These are phyloP conservation scores for Didymella arachidicola DNA, from an alignment of 2,329 filamentous ascomycete genomes.

Conservation along the genomic window DNA sequence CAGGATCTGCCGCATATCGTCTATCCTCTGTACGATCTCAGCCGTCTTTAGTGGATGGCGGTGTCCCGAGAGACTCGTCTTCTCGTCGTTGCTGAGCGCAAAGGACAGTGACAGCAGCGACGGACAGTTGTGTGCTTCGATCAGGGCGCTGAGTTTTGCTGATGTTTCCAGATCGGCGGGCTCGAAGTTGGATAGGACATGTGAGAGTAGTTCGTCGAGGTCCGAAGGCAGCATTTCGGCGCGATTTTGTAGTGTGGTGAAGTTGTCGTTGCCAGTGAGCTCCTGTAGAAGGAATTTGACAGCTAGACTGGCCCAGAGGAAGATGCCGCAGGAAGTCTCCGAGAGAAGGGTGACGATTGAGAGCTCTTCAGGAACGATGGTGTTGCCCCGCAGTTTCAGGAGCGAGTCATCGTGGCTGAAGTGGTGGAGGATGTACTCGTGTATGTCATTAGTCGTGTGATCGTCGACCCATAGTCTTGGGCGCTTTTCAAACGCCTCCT, in stretches of 20 bases:
- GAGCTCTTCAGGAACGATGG: slow-evolving; percentile 32
- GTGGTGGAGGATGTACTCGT: slow-evolving; percentile 25
- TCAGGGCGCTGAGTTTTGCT: slow-evolving; percentile 33
- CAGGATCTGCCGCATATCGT: slow-evolving; percentile 30
- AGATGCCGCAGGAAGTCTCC: slow-evolving; percentile 38
- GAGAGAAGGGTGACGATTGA: slow-evolving; percentile 32
- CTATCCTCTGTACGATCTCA: slow-evolving; percentile 28
- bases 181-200: slow-evolving; percentile 36
- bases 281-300: slow-evolving; percentile 34
- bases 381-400: slow-evolving; percentile 31
- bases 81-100: slow-evolving; percentile 32
- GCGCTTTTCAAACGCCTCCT: slow-evolving; percentile 34
- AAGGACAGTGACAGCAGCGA: slow-evolving; percentile 36
- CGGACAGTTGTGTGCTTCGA: slow-evolving; percentile 35
- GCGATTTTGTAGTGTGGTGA: slow-evolving; percentile 32
- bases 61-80: slow-evolving; percentile 29
- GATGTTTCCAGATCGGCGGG: slow-evolving; percentile 29
- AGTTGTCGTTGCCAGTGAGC: slow-evolving; percentile 31
- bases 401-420: slow-evolving; percentile 32
- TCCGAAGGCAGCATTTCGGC: slow-evolving; percentile 36
- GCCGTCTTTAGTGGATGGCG: slow-evolving; percentile 28
- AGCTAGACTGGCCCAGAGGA: slow-evolving; percentile 39
- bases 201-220: slow-evolving; percentile 35
- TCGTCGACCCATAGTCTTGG: slow-evolving; percentile 35
- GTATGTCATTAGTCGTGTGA: slow-evolving; percentile 32